phyloP scores from a whole-genome alignment of 2,329 filamentous ascomycete species.

The Zymoseptoria crescenta region DNA sequence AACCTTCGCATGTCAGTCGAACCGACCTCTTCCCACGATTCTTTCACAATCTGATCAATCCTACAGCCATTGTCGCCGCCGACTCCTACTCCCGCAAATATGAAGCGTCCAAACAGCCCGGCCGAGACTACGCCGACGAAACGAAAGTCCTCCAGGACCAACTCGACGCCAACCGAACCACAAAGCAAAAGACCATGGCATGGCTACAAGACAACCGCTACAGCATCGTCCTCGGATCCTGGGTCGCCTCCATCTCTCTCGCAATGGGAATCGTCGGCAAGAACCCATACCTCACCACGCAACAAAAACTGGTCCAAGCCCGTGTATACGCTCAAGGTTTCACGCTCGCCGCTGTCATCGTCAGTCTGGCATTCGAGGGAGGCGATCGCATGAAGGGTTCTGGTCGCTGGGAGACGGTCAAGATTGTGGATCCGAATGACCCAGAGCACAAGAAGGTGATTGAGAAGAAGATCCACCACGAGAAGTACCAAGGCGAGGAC shows the following conservation, averaged over 20 bases:
- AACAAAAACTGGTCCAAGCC: slow-evolving; percentile 88
- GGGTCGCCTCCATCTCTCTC: slow-evolving; percentile 71
- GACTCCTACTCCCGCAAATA: slow-evolving; percentile 65
- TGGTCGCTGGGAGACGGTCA: slow-evolving; percentile 77
- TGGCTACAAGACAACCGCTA: slow-evolving; percentile 80
- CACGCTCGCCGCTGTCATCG: slow-evolving; percentile 74
- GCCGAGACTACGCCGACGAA: slow-evolving; percentile 57
- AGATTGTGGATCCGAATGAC: slow-evolving; percentile 71
- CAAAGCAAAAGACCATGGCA: slow-evolving; percentile 54
- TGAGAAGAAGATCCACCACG: slow-evolving; percentile 81
- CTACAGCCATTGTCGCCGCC: slow-evolving; percentile 64
- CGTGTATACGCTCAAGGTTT: slow-evolving; percentile 89
- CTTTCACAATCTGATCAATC: background rate
- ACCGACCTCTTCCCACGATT: background rate
- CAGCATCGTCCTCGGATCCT: slow-evolving; percentile 72
- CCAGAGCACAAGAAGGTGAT: slow-evolving; percentile 75
- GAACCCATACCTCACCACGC: slow-evolving; percentile 63
- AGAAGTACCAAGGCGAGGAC: slow-evolving; percentile 81
- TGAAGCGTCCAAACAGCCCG: slow-evolving; percentile 63
- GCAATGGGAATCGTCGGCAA: slow-evolving; percentile 69
- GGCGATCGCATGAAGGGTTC: slow-evolving; percentile 67
- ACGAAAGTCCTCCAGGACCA: slow-evolving; percentile 50
- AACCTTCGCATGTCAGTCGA: slow-evolving; percentile 63
- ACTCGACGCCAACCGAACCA: slow-evolving; percentile 48
- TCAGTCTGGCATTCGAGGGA: slow-evolving; percentile 74